Percentiles rank a stretch among this genome's conserved stretches.
phyloP scores from a whole-genome alignment of 1,284 basidiomycete genomes.

The Ganoderma boninense region DNA sequence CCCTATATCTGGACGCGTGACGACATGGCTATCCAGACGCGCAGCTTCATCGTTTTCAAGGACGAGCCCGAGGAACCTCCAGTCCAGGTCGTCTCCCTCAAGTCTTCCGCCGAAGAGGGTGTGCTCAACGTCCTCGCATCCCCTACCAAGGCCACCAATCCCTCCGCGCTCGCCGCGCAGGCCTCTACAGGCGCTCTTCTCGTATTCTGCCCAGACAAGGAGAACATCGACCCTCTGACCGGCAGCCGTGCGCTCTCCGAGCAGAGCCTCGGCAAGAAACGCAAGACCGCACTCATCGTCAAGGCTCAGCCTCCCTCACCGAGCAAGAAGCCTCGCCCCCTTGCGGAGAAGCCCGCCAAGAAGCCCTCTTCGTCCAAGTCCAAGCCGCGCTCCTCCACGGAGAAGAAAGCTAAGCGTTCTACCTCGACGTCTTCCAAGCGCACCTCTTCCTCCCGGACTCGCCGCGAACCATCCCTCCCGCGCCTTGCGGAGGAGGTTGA shows the following conservation, averaged over 20 bases:
- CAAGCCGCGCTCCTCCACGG: conserved; percentile 22
- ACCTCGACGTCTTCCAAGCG: conserved; percentile 29
- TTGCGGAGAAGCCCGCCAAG: conserved; percentile 56
- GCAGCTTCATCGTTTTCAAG: conserved; percentile 72
- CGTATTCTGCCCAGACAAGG: conserved; percentile 65
- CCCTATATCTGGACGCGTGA: conserved; percentile 10
- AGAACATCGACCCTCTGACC: conserved; percentile 78
- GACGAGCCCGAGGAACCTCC: conserved; percentile 47
- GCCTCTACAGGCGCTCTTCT: conserved; percentile 42
- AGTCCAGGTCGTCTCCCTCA: conserved; percentile 3
- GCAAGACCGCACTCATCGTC: conserved; percentile 66
- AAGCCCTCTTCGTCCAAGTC: conserved; percentile 22
- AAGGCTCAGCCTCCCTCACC: conserved; percentile 54
- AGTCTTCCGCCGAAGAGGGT: conserved; percentile 20
- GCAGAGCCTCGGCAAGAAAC: conserved; percentile 59
- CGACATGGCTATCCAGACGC: conserved; percentile 53
- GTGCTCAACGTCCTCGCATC: not conserved
- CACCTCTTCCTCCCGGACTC: conserved; percentile 25
- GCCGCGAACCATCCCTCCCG: conserved; percentile 45
- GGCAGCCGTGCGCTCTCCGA: conserved; percentile 59
- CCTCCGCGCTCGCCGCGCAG: conserved; percentile 16
- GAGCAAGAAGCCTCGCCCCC: conserved; percentile 53
- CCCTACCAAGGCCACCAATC: conserved; percentile 18
- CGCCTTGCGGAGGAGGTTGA: conserved; percentile 56
- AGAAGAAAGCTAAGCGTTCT: conserved; percentile 34